Evolutionary conservation across 495 filamentous ascomycete genomes (phyloP), one percentile per base, ranked within the genome.

Genomic region (Geoglossum glabrum): DNA sequence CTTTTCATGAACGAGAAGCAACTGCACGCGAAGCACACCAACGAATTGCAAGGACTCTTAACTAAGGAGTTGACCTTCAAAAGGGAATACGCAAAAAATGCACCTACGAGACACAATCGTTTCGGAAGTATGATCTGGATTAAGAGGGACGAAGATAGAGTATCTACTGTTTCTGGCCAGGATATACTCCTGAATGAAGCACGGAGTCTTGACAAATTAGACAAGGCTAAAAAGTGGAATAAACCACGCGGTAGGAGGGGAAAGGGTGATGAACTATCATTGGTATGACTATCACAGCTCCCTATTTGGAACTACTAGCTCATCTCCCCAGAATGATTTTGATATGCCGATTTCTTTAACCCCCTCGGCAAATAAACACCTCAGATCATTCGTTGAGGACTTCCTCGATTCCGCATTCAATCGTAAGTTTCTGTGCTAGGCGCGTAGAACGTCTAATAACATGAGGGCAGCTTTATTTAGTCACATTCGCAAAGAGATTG

Each of bases 41-140:
- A 90, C 57, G 88, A 96, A 67, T 73, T 99, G 6, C 73, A 75
- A 33, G 72, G 73, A 10, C 70, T 95, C 63, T 75, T 95, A 60
- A 78, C 74, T 43, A 84, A 87, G 65, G 93, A 99, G 67, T 79
- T 80, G 1, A 80, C 80, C 8, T 83, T 94, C 78, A 78, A 85
- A 49, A 77, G 83, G 60, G 77, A 82, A 54, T 86, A 94, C 64
- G 79, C 81, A 36, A 84, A 81, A 61, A 82, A 83, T 62, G 86
- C 85, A 6, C 87, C 89, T 1, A 89, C 89, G 7, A 72, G 93
- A 36, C 93, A 99, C 67, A 93, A 89, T 61, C 77, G 93, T 55
- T 99, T 96, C 65, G 93, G 93, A 1, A 94, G 89, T 15, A 95
- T 96, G 83, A 83, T 95, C 21, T 97, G 93, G 92, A 81, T 99